These are phyloP conservation scores for Herpetospermum pedunculosum DNA, from an alignment of 306 rosid species.

Conservation along the genomic window DNA sequence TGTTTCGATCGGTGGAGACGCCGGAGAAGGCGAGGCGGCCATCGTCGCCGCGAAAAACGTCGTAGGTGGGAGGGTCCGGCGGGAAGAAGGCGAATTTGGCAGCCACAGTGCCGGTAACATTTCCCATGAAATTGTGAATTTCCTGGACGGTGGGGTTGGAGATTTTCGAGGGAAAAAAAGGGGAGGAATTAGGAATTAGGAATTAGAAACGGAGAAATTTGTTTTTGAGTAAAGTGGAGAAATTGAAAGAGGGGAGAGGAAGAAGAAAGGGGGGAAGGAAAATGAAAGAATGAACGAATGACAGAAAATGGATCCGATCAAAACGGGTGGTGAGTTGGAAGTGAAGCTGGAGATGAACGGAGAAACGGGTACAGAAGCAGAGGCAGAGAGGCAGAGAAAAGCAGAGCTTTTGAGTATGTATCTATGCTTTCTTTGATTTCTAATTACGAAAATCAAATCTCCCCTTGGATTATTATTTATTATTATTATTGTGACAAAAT, in stretches of 20 bases:
- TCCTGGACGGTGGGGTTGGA: not conserved
- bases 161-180: too few species aligned
- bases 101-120: slow-evolving; percentile 80
- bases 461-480: too few species aligned
- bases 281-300: not conserved
- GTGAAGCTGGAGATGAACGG: not conserved
- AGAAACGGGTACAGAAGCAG: not conserved
- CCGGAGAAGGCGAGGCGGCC: slow-evolving; percentile 58
- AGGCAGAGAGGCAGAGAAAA: not conserved
- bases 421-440: too few species aligned
- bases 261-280: not conserved
- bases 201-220: too few species aligned
- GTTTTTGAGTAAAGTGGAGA: too few species aligned
- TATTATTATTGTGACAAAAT: too few species aligned
- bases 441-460: too few species aligned
- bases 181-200: too few species aligned
- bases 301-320: not conserved
- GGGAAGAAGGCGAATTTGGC: slow-evolving; percentile 97
- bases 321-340: slow-evolving; percentile 1
- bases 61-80: slow-evolving; percentile 93
- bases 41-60: slow-evolving; percentile 34
- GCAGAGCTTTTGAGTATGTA: not conserved
- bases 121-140: too few species aligned
- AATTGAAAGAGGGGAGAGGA: slow-evolving; percentile 30
- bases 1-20: slow-evolving; percentile 54